These are phyloP conservation scores for Cercospora sp. DNA, from an alignment of 2,329 filamentous ascomycete species.

Conservation along the genomic window DNA sequence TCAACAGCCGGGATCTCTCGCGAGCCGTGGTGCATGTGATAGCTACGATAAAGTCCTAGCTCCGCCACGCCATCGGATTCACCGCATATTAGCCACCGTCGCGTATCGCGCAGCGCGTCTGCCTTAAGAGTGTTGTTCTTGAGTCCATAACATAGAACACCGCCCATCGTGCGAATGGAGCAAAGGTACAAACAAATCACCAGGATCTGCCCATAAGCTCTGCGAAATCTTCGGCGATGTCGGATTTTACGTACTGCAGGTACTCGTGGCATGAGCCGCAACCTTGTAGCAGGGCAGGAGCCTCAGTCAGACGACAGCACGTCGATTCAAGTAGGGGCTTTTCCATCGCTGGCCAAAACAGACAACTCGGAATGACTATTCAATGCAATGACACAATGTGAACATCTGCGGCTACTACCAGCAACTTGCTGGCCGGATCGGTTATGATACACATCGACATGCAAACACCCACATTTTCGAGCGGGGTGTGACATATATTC, in stretches of 20 bases:
- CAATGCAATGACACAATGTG: too few species aligned
- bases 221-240: constrained; percentile 3
- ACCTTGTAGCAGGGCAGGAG: neutral
- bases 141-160: too few species aligned
- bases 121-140: neutral
- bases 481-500: too few species aligned
- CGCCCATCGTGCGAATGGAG: too few species aligned
- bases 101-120: constrained; percentile 1
- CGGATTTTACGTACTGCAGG: constrained; percentile 8
- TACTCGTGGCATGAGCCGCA: constrained; percentile 14
- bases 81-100: constrained; percentile 5
- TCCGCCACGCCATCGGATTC: constrained; percentile 3
- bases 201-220: constrained; percentile 1
- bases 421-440: too few species aligned
- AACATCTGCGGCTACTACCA: too few species aligned
- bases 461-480: too few species aligned
- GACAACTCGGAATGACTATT: too few species aligned
- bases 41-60: neutral
- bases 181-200: too few species aligned
- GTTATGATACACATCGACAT: too few species aligned
- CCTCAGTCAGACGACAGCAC: neutral
- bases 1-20: constrained; percentile 3
- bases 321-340: too few species aligned
- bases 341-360: too few species aligned
- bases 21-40: constrained; percentile 5